These are phyloP conservation scores for Lachancea mirantina DNA, from an alignment of 805 yeast species.

Conservation along the genomic window DNA sequence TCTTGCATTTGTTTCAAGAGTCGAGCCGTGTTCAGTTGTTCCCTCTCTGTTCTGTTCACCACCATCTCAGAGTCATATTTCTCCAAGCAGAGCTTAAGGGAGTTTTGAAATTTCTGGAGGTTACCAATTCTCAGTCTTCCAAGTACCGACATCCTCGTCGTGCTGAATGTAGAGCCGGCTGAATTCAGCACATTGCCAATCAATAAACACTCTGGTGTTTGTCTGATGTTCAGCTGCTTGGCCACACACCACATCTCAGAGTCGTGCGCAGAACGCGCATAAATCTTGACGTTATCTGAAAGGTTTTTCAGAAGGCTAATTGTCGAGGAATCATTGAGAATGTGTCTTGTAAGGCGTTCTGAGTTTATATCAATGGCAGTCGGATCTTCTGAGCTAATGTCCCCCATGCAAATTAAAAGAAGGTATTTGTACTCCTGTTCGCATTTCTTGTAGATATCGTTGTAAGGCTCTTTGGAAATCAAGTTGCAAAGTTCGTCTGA, in stretches of 20 bases:
- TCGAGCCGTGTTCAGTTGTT: slow-evolving; percentile 53
- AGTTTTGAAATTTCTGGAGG: slow-evolving; percentile 30
- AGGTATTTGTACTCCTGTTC: slow-evolving; percentile 42
- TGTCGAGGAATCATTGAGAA: slow-evolving; percentile 41
- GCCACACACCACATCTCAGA: slow-evolving; percentile 66
- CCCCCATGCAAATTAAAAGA: slow-evolving; percentile 44
- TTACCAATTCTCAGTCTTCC: slow-evolving; percentile 27
- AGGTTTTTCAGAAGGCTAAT: slow-evolving; percentile 30
- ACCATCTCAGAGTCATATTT: slow-evolving; percentile 56
- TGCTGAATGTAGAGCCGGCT: slow-evolving; percentile 24
- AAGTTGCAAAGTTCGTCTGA: slow-evolving; percentile 4
- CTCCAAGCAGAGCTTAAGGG: slow-evolving; percentile 38
- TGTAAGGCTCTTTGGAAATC: slow-evolving; percentile 29
- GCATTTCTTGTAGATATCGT: slow-evolving; percentile 36
- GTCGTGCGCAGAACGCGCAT: slow-evolving; percentile 57
- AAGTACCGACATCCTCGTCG: slow-evolving; percentile 31
- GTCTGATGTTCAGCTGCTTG: slow-evolving; percentile 42
- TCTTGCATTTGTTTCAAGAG: slow-evolving; percentile 59
- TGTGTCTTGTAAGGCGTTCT: slow-evolving; percentile 35
- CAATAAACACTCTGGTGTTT: slow-evolving; percentile 49
- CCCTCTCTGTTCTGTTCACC: slow-evolving; percentile 51
- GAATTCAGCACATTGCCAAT: slow-evolving; percentile 52
- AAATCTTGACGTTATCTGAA: slow-evolving; percentile 44
- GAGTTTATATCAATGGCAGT: slow-evolving; percentile 27
- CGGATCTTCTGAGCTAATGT: slow-evolving; percentile 34